phyloP scores from a whole-genome alignment of 495 filamentous ascomycete genomes.

The Glonium stellatum region DNA sequence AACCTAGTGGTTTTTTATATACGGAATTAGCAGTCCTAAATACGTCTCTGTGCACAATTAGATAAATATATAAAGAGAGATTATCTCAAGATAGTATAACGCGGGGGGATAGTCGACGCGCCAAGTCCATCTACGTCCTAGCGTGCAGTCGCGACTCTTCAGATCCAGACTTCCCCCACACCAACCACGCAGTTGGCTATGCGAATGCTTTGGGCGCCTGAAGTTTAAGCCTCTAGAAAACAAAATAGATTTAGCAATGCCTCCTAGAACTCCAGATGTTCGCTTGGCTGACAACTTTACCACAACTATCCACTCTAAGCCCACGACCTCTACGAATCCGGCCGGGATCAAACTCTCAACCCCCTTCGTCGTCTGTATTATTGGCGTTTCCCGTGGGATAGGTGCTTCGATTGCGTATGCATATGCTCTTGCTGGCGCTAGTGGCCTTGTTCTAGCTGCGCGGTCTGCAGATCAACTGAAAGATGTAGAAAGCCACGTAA shows the following conservation, averaged over 20 bases:
- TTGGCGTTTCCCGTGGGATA: constrained; percentile 27
- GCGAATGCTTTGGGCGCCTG: too few species aligned
- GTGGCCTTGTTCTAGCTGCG: constrained; percentile 18
- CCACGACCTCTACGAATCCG: constrained; percentile 16
- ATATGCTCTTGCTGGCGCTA: constrained; percentile 29
- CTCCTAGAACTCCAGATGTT: constrained; percentile 2
- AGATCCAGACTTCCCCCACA: too few species aligned
- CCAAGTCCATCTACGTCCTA: too few species aligned
- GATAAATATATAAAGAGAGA: too few species aligned
- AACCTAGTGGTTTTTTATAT: too few species aligned
- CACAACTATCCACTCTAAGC: constrained; percentile 1
- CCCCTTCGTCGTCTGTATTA: constrained; percentile 24
- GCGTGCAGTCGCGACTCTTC: too few species aligned
- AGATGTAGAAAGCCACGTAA: constrained; percentile 14
- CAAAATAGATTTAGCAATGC: background rate
- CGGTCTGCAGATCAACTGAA: constrained; percentile 17
- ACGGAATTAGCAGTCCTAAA: too few species aligned
- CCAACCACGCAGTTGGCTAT: too few species aligned
- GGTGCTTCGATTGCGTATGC: constrained; percentile 25
- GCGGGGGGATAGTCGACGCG: too few species aligned
- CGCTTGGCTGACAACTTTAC: constrained; percentile 15
- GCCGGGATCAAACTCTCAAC: constrained; percentile 13
- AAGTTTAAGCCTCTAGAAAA: too few species aligned
- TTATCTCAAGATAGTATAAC: too few species aligned
- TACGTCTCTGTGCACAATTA: too few species aligned